Percentiles rank a stretch among this genome's conserved stretches.
These are phyloP conservation scores for Coemansia sp. DNA, from an alignment of 192 early-diverging fungal genomes.

Conservation along the genomic window DNA sequence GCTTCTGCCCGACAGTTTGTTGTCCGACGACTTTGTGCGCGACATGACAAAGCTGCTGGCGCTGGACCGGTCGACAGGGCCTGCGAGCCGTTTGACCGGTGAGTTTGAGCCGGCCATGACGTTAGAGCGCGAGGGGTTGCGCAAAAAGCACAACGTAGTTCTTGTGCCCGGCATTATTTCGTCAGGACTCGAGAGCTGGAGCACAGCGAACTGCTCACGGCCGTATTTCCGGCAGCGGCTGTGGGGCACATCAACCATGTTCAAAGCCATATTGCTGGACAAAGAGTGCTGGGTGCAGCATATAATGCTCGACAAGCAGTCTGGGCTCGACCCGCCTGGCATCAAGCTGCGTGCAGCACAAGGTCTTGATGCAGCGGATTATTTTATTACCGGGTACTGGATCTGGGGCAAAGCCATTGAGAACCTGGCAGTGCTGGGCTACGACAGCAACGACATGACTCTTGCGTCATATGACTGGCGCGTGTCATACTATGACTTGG, in stretches of 20 bases:
- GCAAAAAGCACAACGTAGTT: constrained; percentile 62
- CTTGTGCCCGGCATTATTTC: constrained; percentile 88
- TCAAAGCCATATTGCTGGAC: constrained; percentile 80
- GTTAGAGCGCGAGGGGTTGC: constrained; percentile 30
- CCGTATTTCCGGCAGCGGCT: constrained; percentile 85
- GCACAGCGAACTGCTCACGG: constrained; percentile 69
- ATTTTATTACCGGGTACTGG: constrained; percentile 89
- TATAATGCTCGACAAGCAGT: constrained; percentile 76
- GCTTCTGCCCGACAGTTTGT: constrained; percentile 64
- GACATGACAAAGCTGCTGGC: constrained; percentile 61
- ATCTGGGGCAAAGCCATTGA: constrained; percentile 82
- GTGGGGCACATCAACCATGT: constrained; percentile 84
- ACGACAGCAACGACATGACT: constrained; percentile 86
- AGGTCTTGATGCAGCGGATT: constrained; percentile 87
- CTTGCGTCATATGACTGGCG: constrained; percentile 91
- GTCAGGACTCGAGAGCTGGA: constrained; percentile 88
- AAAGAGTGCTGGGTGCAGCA: constrained; percentile 85
- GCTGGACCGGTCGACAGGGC: constrained; percentile 20
- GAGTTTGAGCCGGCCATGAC: constrained; percentile 50
- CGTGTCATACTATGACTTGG: constrained; percentile 72
- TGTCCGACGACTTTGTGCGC: constrained; percentile 69
- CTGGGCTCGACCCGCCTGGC: constrained; percentile 81
- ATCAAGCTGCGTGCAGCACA: constrained; percentile 83
- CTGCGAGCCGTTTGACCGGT: constrained; percentile 17
- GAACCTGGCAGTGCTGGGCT: constrained; percentile 80